Evolutionary conservation across 495 filamentous ascomycete species (phyloP).

Genomic region (Eremomyces bilateralis): DNA sequence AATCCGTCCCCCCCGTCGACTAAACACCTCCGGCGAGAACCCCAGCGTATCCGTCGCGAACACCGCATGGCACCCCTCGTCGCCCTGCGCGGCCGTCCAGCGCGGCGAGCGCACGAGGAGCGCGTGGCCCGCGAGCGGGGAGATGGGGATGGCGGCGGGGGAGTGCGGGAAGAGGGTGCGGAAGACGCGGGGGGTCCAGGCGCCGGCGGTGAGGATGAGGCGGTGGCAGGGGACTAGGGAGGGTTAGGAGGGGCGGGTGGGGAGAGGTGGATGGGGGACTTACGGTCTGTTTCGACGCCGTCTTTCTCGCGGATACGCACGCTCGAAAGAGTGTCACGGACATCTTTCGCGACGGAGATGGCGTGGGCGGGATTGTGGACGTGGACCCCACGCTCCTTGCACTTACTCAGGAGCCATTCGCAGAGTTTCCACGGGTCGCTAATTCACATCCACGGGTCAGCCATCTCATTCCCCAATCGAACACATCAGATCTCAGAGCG

Average conservation of each 20-base stretch:
- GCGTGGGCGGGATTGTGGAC: slow-evolving; percentile 43
- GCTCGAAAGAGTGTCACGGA: slow-evolving; percentile 23
- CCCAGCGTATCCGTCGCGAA: slow-evolving; percentile 36
- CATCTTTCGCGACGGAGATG: slow-evolving; percentile 28
- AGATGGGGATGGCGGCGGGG: slow-evolving; percentile 27
- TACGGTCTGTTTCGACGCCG: slow-evolving; percentile 27
- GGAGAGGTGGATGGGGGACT: neutral
- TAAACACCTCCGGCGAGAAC: slow-evolving; percentile 56
- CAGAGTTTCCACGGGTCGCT: slow-evolving; percentile 42
- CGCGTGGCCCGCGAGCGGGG: slow-evolving; percentile 48
- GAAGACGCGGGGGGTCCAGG: slow-evolving; percentile 47
- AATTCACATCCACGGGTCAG: no score
- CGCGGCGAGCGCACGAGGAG: slow-evolving; percentile 41
- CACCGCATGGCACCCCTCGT: slow-evolving; percentile 38
- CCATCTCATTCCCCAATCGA: no score
- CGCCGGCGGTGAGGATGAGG: slow-evolving; percentile 43
- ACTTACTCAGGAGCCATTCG: slow-evolving; percentile 37
- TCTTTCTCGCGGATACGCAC: slow-evolving; percentile 24
- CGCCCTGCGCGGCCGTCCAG: slow-evolving; percentile 23
- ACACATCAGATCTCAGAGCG: no score
- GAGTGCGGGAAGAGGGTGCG: slow-evolving; percentile 37
- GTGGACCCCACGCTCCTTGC: slow-evolving; percentile 34
- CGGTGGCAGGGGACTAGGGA: slow-evolving; percentile 27
- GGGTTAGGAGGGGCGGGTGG: neutral
- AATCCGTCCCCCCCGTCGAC: slow-evolving; percentile 38